Conservation (phyloP, 2,329 filamentous ascomycete genomes). For the Madurella mycetomatis region DNA sequence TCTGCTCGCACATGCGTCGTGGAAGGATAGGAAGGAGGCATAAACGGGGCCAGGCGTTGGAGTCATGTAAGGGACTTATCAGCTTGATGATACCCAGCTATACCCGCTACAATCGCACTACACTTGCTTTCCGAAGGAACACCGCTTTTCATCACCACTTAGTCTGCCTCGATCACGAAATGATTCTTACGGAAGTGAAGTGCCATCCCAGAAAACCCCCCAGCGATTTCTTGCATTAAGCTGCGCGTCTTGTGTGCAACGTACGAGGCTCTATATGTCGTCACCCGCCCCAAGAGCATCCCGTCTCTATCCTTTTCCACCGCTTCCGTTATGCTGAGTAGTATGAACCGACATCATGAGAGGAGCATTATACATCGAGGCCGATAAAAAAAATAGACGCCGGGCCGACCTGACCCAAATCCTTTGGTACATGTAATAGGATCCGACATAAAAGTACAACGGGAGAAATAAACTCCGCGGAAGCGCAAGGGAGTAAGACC, state of each 20-base stretch:
- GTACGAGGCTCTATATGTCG: constrained; percentile 4
- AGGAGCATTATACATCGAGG: constrained; percentile 26
- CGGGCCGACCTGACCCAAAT: constrained; percentile 7
- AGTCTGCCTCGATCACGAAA: background rate
- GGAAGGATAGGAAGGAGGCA: too few relatives aligned
- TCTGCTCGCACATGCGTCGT: too few relatives aligned
- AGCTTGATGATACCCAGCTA: too few relatives aligned
- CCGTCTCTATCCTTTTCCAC: constrained; percentile 8
- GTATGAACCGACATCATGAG: constrained; percentile 25
- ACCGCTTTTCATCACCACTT: background rate
- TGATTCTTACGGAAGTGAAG: background rate
- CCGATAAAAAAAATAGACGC: constrained; percentile 11
- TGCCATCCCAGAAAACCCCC: background rate
- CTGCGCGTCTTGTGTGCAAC: constrained; percentile 4
- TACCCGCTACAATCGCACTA: too few relatives aligned
- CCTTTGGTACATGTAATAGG: constrained; percentile 1
- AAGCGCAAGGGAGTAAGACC: background rate
- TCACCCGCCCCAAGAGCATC: constrained; percentile 3
- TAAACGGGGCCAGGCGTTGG: too few relatives aligned
- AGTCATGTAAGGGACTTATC: too few relatives aligned
- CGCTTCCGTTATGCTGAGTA: constrained; percentile 15
- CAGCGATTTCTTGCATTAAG: constrained; percentile 7
- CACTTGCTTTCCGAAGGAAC: too few relatives aligned
- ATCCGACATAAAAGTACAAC: constrained; percentile 16
- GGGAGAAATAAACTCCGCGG: background rate